Percentiles rank a stretch among this genome's conserved stretches.
phyloP scores from a whole-genome alignment of 148 eudicot genomes.

The Chenopodium suecicum region DNA sequence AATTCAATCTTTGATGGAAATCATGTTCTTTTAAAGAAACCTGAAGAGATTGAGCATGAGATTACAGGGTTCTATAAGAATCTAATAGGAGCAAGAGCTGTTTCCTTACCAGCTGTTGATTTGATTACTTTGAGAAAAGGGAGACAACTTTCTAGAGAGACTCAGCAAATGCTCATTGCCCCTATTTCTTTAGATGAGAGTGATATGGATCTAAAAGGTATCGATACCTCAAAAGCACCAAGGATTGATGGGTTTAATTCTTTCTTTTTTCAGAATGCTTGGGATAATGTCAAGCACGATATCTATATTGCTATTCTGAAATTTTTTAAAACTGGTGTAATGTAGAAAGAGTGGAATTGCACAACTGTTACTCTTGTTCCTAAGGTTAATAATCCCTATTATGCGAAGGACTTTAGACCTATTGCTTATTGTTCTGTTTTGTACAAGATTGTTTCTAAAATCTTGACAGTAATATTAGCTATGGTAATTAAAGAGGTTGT shows the following conservation, averaged over 20 bases:
- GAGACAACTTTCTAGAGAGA: not conserved
- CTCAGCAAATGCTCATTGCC: no score
- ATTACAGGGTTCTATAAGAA: not conserved
- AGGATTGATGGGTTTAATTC: no score
- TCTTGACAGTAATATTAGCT: not conserved
- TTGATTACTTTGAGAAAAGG: not conserved
- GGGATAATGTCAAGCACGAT: no score
- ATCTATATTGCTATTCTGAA: not conserved
- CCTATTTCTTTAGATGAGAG: no score
- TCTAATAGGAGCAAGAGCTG: no score
- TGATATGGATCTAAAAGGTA: no score
- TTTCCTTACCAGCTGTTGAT: not conserved
- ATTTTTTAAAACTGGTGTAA: no score
- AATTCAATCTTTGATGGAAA: not conserved
- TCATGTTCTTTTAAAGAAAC: not conserved
- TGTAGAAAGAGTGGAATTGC: not conserved
- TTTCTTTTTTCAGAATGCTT: no score
- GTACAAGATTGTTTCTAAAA: not conserved
- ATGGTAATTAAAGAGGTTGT: not conserved
- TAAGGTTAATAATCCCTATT: not conserved
- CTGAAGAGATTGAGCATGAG: not conserved
- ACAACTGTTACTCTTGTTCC: not conserved
- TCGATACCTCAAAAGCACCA: no score
- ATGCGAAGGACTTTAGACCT: not conserved
- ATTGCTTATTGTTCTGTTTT: not conserved